phyloP scores from a whole-genome alignment of 2,329 filamentous ascomycete species.

The Arthrobotrys conoides region DNA sequence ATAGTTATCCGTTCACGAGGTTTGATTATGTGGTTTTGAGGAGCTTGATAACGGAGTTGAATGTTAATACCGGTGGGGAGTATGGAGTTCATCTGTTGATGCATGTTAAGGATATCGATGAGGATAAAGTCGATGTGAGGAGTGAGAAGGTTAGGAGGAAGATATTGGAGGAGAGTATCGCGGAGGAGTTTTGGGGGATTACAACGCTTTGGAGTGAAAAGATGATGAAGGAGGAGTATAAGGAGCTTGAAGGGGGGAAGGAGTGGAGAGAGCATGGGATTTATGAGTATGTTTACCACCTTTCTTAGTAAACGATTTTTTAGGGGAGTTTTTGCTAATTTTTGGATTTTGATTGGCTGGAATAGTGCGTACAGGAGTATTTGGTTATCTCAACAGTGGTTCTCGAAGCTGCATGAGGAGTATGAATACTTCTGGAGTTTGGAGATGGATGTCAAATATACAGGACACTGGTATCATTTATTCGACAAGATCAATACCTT shows the following conservation, averaged over 20 bases:
- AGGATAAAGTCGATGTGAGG: constrained; percentile 80
- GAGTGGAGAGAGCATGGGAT: constrained; percentile 78
- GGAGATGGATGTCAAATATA: constrained; percentile 94
- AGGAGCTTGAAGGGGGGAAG: constrained; percentile 87
- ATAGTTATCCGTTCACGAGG: constrained; percentile 81
- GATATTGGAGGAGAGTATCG: constrained; percentile 78
- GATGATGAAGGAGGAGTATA: constrained; percentile 92
- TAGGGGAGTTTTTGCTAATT: background rate
- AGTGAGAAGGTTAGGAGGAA: constrained; percentile 77
- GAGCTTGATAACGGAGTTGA: constrained; percentile 85
- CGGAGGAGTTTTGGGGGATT: constrained; percentile 88
- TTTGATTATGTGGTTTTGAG: constrained; percentile 87
- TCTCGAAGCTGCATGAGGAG: constrained; percentile 87
- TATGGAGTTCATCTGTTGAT: constrained; percentile 89
- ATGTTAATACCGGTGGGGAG: constrained; percentile 83
- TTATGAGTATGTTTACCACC: constrained; percentile 74
- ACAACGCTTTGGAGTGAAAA: constrained; percentile 93
- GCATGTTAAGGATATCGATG: constrained; percentile 79
- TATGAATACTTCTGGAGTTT: constrained; percentile 95
- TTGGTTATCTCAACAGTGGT: constrained; percentile 95
- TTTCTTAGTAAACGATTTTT: background rate
- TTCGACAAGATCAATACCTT: constrained; percentile 79
- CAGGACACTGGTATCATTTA: constrained; percentile 85
- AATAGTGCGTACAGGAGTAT: constrained; percentile 83
- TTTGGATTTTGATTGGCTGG: background rate